Percentiles rank a stretch among this genome's conserved stretches.
Conservation (phyloP, 192 early-diverging fungal species). For the Umbelopsis sp. region DNA sequence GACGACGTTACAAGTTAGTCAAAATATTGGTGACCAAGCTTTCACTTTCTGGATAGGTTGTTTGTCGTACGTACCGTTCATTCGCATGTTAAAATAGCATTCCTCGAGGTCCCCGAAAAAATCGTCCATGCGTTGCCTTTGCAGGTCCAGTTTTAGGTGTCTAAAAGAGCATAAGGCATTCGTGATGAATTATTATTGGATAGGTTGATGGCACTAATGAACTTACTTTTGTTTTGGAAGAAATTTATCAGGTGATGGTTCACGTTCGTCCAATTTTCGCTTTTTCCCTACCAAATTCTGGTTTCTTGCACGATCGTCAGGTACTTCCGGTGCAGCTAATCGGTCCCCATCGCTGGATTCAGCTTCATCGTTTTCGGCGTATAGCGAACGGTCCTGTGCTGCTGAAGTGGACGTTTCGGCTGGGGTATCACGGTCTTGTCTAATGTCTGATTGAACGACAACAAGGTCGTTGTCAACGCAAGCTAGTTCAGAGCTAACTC, state of each 20-base stretch:
- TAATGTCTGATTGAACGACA: not conserved
- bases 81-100: slow-evolving; percentile 69
- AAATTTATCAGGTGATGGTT: not conserved
- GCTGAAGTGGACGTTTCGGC: not conserved
- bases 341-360: slow-evolving; percentile 38
- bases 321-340: slow-evolving; percentile 40
- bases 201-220: not conserved
- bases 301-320: slow-evolving; percentile 33
- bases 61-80: slow-evolving; percentile 37
- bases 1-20: no score
- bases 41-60: not conserved
- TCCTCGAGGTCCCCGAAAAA: slow-evolving; percentile 75
- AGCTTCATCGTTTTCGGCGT: slow-evolving; percentile 11
- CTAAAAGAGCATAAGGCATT: not conserved
- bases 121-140: slow-evolving; percentile 50
- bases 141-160: slow-evolving; percentile 25
- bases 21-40: no score
- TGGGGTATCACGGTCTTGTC: not conserved
- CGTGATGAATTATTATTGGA: no score
- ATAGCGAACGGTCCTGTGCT: not conserved
- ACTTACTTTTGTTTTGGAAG: not conserved
- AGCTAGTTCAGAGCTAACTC: not conserved
- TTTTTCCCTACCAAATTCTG: not conserved
- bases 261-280: not conserved
- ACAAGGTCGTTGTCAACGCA: slow-evolving; percentile 1